A percentile compares a stretch with the other conserved stretches of the same genome.
These are phyloP conservation scores for Saprolegnia parasitica DNA, from an alignment of 352 stramenopile genomes.

Conservation along the genomic window DNA sequence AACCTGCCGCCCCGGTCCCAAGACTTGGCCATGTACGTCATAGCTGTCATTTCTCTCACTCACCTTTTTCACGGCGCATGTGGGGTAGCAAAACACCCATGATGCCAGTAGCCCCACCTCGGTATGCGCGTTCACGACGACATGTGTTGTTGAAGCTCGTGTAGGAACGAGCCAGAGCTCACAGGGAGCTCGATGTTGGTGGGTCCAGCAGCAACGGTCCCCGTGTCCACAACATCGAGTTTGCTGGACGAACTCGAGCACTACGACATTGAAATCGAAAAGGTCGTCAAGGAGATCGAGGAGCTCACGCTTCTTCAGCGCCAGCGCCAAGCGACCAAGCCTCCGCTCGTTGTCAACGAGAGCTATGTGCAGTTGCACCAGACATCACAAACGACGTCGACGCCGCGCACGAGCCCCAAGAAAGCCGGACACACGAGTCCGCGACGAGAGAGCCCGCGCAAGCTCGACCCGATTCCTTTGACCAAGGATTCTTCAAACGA, in stretches of 20 bases:
- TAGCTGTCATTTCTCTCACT: too few species aligned
- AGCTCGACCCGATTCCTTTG: neutral
- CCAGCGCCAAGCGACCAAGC: neutral
- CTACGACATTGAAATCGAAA: constrained; percentile 6
- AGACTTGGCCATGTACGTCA: too few species aligned
- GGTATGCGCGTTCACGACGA: too few species aligned
- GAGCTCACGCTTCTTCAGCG: neutral
- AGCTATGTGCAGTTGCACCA: neutral
- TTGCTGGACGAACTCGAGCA: constrained; percentile 1
- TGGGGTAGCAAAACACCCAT: too few species aligned
- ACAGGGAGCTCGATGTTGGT: neutral
- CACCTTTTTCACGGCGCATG: too few species aligned
- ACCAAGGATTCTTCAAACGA: neutral
- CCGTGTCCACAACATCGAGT: neutral
- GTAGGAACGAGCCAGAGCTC: neutral
- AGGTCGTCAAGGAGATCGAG: neutral
- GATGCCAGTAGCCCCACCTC: too few species aligned
- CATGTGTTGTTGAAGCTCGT: neutral
- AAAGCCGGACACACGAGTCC: neutral
- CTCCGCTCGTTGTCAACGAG: neutral
- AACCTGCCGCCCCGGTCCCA: too few species aligned
- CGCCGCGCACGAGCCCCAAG: neutral
- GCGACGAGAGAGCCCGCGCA: neutral
- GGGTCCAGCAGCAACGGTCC: neutral
- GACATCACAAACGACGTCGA: neutral